phyloP scores from a whole-genome alignment of 179 eudicot genomes.

The Carnegiea gigantea region DNA sequence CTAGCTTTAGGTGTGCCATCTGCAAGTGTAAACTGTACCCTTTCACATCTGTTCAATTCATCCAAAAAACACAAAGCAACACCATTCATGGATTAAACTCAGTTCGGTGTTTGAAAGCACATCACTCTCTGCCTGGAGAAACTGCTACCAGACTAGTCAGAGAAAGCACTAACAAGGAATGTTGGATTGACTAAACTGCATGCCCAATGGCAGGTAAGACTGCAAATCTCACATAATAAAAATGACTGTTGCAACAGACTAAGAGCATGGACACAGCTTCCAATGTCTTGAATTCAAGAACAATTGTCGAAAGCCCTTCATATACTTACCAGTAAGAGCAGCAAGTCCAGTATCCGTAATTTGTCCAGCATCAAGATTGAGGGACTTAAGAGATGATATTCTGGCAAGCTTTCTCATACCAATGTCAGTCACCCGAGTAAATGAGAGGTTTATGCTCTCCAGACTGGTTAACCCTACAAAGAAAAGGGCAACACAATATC shows the following conservation, averaged over 20 bases:
- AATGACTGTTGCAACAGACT: not conserved
- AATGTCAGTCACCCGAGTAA: constrained; percentile 58
- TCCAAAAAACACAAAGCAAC: not conserved
- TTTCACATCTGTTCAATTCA: not conserved
- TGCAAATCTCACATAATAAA: too few species aligned
- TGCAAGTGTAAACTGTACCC: not conserved
- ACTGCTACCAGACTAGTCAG: not conserved
- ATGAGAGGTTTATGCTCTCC: constrained; percentile 76
- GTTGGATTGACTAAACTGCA: not conserved
- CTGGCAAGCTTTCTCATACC: constrained; percentile 62
- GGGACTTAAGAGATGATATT: constrained; percentile 61
- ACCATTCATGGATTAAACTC: not conserved
- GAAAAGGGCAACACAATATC: not conserved
- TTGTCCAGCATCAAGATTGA: constrained; percentile 66
- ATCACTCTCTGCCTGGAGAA: not conserved
- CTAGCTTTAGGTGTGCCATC: not conserved
- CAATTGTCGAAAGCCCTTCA: not conserved
- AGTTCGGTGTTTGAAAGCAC: not conserved
- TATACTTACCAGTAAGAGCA: constrained; percentile 60
- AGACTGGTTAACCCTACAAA: constrained; percentile 55
- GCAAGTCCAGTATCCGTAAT: constrained; percentile 72
- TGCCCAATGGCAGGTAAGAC: not conserved
- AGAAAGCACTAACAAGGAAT: not conserved
- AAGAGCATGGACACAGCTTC: not conserved
- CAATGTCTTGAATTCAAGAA: not conserved